Conservation (phyloP, 306 rosid species). For the Sesbania bispinosa region DNA sequence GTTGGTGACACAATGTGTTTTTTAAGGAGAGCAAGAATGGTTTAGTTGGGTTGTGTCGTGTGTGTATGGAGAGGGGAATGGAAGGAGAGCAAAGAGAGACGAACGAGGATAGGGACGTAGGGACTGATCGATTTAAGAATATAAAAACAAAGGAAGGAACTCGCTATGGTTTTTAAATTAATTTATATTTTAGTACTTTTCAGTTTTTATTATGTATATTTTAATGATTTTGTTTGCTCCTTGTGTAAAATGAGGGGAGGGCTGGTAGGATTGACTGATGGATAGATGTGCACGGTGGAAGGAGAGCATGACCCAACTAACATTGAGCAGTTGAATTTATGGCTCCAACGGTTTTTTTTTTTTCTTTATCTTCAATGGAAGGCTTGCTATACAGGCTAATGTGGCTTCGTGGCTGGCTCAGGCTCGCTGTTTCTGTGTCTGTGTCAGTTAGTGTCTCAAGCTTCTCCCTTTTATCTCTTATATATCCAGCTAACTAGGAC, state of each 20-base stretch:
- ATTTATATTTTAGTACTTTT: background rate
- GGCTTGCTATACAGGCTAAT: no score
- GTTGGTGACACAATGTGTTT: slow-evolving; percentile 19
- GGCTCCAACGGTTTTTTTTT: slow-evolving; percentile 51
- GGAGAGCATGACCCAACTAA: slow-evolving; percentile 51
- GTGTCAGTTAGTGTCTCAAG: no score
- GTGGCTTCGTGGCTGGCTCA: no score
- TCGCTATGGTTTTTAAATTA: slow-evolving; percentile 9
- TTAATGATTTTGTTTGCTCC: background rate
- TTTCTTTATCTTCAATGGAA: no score
- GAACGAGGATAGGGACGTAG: slow-evolving; percentile 12
- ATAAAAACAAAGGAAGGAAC: slow-evolving; percentile 78
- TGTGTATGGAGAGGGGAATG: slow-evolving; percentile 10
- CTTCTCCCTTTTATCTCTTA: no score
- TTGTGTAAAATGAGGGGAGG: slow-evolving; percentile 30
- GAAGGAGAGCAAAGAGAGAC: background rate
- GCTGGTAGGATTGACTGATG: slow-evolving; percentile 96
- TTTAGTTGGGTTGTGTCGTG: background rate
- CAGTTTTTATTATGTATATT: background rate
- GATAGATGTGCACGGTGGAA: slow-evolving; percentile 30
- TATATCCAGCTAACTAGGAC: no score
- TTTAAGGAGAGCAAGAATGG: slow-evolving; percentile 33
- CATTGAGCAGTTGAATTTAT: slow-evolving; percentile 54
- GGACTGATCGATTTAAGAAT: slow-evolving; percentile 68
- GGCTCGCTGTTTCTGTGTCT: no score